Conservation (phyloP, 805 yeast genomes). For the Kuraishia borneana region DNA sequence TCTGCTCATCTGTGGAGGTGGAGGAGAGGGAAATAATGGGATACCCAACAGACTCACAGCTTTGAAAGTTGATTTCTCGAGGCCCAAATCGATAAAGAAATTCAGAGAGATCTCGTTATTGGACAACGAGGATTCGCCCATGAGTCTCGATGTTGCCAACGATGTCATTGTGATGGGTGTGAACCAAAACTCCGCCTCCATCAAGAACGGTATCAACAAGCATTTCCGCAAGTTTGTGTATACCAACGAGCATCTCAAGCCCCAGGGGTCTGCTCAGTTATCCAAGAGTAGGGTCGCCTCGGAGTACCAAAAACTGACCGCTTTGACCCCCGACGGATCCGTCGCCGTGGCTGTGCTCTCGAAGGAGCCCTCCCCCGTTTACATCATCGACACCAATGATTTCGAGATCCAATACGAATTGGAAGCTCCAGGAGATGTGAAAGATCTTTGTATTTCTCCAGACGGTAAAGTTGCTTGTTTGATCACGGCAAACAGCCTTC, state of each 20-base stretch:
- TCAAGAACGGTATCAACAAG: conserved; percentile 51
- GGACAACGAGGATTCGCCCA: conserved; percentile 77
- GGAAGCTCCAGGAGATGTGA: conserved; percentile 40
- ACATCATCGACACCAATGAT: conserved; percentile 44
- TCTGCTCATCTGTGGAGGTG: conserved; percentile 81
- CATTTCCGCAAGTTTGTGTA: conserved; percentile 58
- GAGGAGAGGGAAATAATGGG: conserved; percentile 89
- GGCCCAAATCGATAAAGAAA: conserved; percentile 32
- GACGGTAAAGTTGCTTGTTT: conserved; percentile 56
- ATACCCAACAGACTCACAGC: conserved; percentile 76
- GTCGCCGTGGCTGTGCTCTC: conserved; percentile 65
- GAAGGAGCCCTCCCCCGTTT: conserved; percentile 49
- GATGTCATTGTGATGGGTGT: conserved; percentile 59
- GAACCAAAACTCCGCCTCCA: conserved; percentile 52
- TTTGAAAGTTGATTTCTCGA: conserved; percentile 28
- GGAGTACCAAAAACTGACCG: conserved; percentile 55
- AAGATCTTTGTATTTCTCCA: conserved; percentile 59
- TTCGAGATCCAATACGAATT: conserved; percentile 44
- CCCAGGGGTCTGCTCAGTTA: conserved; percentile 48
- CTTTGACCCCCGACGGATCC: conserved; percentile 45
- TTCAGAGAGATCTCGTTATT: conserved; percentile 48
- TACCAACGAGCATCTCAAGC: conserved; percentile 50
- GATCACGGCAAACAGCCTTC: conserved; percentile 44
- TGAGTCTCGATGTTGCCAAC: conserved; percentile 54
- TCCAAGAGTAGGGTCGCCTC: conserved; percentile 34